These are phyloP conservation scores for Rhazya stricta DNA, from an alignment of 257 asterid genomes.

Conservation along the genomic window DNA sequence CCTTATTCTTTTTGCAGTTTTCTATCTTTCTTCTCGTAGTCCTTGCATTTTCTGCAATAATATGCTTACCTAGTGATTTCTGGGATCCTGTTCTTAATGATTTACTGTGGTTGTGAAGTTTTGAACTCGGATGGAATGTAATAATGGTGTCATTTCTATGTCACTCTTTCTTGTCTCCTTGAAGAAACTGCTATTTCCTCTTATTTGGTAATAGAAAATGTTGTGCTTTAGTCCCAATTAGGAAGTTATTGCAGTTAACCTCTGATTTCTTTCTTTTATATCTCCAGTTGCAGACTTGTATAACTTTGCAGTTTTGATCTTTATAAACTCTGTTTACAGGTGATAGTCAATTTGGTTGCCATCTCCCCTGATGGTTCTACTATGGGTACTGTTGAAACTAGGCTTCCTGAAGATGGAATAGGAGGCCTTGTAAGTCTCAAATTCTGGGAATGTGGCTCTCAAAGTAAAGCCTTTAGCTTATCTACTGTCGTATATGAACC, in stretches of 20 bases:
- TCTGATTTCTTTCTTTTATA: background rate
- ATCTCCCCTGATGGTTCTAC: conserved; percentile 77
- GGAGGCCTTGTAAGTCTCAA: conserved; percentile 83
- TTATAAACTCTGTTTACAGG: conserved; percentile 36
- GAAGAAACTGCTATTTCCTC: background rate
- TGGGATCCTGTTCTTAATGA: background rate
- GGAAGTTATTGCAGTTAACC: background rate
- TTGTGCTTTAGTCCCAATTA: background rate
- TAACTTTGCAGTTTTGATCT: background rate
- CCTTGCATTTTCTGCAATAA: background rate
- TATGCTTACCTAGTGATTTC: background rate
- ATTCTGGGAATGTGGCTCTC: conserved; percentile 70
- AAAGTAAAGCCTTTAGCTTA: conserved; percentile 60
- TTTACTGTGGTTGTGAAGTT: background rate
- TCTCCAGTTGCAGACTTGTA: background rate
- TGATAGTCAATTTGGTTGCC: conserved; percentile 73
- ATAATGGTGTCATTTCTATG: background rate
- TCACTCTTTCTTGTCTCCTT: background rate
- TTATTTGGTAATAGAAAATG: background rate
- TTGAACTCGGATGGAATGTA: background rate
- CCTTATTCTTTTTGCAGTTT: background rate
- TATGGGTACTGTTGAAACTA: conserved; percentile 85
- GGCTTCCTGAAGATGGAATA: conserved; percentile 89
- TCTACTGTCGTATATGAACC: conserved; percentile 95
- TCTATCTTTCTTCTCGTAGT: background rate